phyloP scores from a whole-genome alignment of 352 stramenopile species.

The Pythium biforme region DNA sequence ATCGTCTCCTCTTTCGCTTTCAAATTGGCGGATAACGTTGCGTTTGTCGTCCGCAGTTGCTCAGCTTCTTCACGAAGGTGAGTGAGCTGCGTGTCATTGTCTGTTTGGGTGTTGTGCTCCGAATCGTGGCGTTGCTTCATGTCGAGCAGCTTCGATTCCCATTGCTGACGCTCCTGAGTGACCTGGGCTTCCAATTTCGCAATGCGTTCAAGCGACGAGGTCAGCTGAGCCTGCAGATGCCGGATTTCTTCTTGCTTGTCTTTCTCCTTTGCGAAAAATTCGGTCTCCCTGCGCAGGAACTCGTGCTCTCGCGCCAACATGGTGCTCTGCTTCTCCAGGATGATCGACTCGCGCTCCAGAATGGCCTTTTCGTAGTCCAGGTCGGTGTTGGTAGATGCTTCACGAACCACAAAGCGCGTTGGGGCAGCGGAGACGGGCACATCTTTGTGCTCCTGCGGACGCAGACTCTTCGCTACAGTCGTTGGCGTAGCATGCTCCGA shows the following conservation, averaged over 20 bases:
- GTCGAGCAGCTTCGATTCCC: constrained; percentile 1
- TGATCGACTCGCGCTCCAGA: constrained; percentile 36
- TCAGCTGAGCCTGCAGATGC: constrained; percentile 32
- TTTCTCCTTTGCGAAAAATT: constrained; percentile 35
- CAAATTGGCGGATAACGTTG: background rate
- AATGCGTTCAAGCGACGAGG: constrained; percentile 20
- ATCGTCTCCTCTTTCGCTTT: background rate
- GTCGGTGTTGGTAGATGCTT: constrained; percentile 62
- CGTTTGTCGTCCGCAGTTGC: background rate
- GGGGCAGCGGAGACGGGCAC: background rate
- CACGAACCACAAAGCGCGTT: constrained; percentile 38
- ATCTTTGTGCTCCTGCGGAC: background rate
- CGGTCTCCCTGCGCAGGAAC: constrained; percentile 38
- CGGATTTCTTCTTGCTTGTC: constrained; percentile 28
- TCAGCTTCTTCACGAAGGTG: background rate
- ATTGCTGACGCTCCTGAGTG: background rate
- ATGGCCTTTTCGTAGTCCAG: constrained; percentile 51
- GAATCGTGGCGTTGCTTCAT: background rate
- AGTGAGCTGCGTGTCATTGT: background rate
- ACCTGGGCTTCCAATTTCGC: constrained; percentile 28
- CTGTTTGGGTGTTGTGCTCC: background rate
- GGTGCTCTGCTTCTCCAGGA: constrained; percentile 33
- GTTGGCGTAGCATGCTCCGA: background rate
- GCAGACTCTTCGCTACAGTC: background rate
- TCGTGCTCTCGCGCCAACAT: constrained; percentile 38